Percentiles rank a stretch among this genome's conserved stretches.
Evolutionary conservation across 768 basidiomycete species (phyloP).

Genomic region (Mycena kentingensis): DNA sequence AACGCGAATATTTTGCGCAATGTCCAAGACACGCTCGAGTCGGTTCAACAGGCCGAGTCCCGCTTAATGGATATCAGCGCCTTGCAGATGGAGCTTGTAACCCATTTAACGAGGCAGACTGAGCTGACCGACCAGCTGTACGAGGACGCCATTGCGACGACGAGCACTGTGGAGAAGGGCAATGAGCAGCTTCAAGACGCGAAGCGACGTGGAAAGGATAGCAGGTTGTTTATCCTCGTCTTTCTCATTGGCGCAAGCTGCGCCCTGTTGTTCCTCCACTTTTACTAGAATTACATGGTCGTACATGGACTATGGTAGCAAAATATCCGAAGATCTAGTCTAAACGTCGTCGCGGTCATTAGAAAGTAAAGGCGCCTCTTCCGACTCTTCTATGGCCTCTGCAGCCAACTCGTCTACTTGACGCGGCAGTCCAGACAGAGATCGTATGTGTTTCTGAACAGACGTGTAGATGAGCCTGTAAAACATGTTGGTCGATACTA

Average conservation of each 20-base stretch:
- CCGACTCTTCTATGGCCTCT: constrained; percentile 60
- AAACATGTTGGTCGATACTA: constrained; percentile 15
- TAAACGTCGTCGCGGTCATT: constrained; percentile 13
- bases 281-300: constrained; percentile 60
- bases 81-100: constrained; percentile 88
- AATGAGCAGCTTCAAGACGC: constrained; percentile 91
- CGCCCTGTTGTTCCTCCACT: constrained; percentile 90
- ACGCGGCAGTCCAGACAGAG: constrained; percentile 49
- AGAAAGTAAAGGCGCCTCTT: constrained; percentile 60
- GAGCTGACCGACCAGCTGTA: constrained; percentile 93
- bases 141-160: constrained; percentile 89
- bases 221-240: constrained; percentile 84
- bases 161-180: constrained; percentile 84
- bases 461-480: constrained; percentile 66
- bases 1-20: constrained; percentile 83
- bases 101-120: constrained; percentile 85
- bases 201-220: constrained; percentile 80
- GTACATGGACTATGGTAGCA: too few relatives aligned
- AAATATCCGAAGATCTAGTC: constrained; percentile 1
- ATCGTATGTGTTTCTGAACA: constrained; percentile 61
- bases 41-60: constrained; percentile 90
- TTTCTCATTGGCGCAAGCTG: constrained; percentile 92
- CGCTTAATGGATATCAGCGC: constrained; percentile 90
- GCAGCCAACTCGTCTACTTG: constrained; percentile 57
- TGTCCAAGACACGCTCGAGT: constrained; percentile 83